Base-by-base conservation (phyloP, 2,329 filamentous ascomycete genomes). In the Lasiodiplodia sp. region DNA sequence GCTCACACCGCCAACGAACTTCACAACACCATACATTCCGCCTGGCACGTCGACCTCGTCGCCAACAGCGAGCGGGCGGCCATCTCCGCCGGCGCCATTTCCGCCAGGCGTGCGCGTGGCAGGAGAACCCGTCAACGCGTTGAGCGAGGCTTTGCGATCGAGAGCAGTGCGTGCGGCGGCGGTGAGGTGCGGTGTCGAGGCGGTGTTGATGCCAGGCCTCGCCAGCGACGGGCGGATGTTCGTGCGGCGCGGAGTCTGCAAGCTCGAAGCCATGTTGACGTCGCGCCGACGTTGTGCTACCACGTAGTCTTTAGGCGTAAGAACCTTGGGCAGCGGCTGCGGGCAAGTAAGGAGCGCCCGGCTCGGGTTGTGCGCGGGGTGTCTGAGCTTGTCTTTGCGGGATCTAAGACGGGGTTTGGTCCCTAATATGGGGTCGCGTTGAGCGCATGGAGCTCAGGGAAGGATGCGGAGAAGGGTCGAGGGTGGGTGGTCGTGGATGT, bases 1-100 rank as follows among this genome's bases (percentile, higher is more conserved):
- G 73, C 90, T 88, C 51, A 99, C 95, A 49, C 85, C 85, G 55
- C 96, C 96, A 70, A 98, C 85, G 77, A 97, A 99, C 78, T 92
- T 95, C 72, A 98, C 90, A 2, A 89, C 91, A 60, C 96, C 96
- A 72, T 91, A 85, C 94, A 99, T 97, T 78, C 91, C 93, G 52
- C 96, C 96, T 1, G 95, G 94, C 57, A 97, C 95, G 73, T 97
- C 94, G 71, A 97, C 95, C 40, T 85, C 79, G 77, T 97, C 95
- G 72, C 95, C 95, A 51, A 96, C 85, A 71, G 89, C 86, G 70
- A 97, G 82, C 53, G 88, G 85, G 28, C 77, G 80, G 51, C 76
- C 83, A 72, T 83, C 80, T 68, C 78, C 79, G 69, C 75, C 66
- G 76, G 81, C 80, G 60, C 21, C 60, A 53, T 38, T 47, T 7